A percentile compares a stretch with the other conserved stretches of the same genome.
These are phyloP conservation scores for Histomonas meleagridis DNA, from an alignment of 208 protist genomes.

Conservation along the genomic window DNA sequence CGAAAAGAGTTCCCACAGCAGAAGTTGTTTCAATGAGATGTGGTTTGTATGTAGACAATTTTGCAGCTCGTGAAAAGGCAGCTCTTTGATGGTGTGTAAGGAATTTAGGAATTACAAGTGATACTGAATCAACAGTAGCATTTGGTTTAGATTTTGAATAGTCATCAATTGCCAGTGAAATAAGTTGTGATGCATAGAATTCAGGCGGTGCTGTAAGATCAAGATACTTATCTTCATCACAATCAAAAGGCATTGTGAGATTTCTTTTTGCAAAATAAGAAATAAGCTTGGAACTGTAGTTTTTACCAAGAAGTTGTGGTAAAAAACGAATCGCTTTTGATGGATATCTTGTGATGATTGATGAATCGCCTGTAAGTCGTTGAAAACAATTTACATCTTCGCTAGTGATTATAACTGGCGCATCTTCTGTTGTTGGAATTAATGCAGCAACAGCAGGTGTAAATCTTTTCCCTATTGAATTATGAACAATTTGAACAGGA, in stretches of 20 bases:
- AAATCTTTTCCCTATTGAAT: background rate
- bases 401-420: background rate
- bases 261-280: background rate
- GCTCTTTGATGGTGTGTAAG: background rate
- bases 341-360: background rate
- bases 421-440: background rate
- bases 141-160: background rate
- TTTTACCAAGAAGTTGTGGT: slow-evolving; percentile 17
- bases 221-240: slow-evolving; percentile 30
- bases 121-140: background rate
- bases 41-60: background rate
- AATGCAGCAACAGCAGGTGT: slow-evolving; percentile 3
- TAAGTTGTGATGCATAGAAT: background rate
- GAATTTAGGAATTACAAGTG: slow-evolving; percentile 28
- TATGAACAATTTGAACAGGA: background rate
- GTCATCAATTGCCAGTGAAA: background rate
- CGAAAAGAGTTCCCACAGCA: background rate
- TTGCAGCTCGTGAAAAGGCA: background rate
- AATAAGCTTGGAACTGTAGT: background rate
- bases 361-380: background rate
- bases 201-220: background rate
- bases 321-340: background rate
- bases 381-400: background rate
- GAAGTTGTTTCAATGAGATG: background rate
- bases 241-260: background rate